Evolutionary conservation across 108 stramenopile genomes (phyloP), one percentile per base, ranked within the genome.

Genomic region (Skeletonema tropicum): DNA sequence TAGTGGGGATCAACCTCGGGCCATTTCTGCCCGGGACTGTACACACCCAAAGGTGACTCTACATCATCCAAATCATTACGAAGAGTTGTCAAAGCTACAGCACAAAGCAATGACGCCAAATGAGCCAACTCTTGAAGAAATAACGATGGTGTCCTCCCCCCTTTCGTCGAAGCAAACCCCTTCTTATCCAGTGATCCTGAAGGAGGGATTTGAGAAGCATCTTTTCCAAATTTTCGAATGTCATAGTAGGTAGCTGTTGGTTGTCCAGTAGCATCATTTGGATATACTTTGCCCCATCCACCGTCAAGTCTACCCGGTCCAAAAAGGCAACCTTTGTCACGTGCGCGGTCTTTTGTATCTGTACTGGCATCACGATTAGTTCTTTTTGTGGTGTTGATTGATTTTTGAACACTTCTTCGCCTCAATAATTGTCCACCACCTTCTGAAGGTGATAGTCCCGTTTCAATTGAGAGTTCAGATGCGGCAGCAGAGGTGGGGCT

Each of bases 71-170:
- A 39, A 70, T 94, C 90, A 74, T 91, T 89, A 10, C 92, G 82
- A 7, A 94, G 80, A 2, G 92, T 91, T 15, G 86, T 62, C 63
- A 94, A 69, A 15, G 89, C 90, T 9, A 94, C 90, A 10, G 90
- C 90, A 31, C 39, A 73, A 57, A 87, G 31, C 17, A 94, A 52
- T 15, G 88, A 89, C 11, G 87, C 74, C 17, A 94, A 75, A 69
- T 94, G 92, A 1, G 85, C 85, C 78, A 91, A 63, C 63, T 94
- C 92, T 64, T 94, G 89, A 15, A 94, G 57, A 62, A 94, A 91
- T 29, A 90, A 57, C 10, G 87, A 76, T 14, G 92, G 87, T n/a
- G 90, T 91, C 3, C 86, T 64, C 29, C 87, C 88, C 36, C 89
- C 89, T 17, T 48, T 52, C 7, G 73, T 81, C 42, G 80, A 83